Percentiles rank a stretch among this genome's conserved stretches.
These are phyloP conservation scores for Dispira simplex DNA, from an alignment of 192 early-diverging fungal genomes.

Conservation along the genomic window DNA sequence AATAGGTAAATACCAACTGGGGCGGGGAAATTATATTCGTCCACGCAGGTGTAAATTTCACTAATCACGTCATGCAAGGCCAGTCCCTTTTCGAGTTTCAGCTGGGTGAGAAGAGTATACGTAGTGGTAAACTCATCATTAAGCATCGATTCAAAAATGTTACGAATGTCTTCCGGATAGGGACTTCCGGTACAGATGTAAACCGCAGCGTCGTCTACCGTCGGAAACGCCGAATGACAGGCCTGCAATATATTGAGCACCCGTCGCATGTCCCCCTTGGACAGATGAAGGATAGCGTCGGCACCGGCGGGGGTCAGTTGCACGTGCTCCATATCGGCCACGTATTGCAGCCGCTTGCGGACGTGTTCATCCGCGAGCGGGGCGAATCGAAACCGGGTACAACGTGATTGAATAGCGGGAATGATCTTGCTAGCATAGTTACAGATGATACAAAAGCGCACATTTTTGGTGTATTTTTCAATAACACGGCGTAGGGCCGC, in stretches of 20 bases:
- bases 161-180: slow-evolving; percentile 68
- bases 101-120: slow-evolving; percentile 39
- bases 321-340: slow-evolving; percentile 57
- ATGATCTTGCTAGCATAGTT: slow-evolving; percentile 98
- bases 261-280: slow-evolving; percentile 93
- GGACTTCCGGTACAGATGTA: slow-evolving; percentile 92
- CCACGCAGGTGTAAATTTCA: slow-evolving; percentile 50
- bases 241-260: slow-evolving; percentile 92
- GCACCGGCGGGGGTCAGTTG: slow-evolving; percentile 67
- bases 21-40: slow-evolving; percentile 56
- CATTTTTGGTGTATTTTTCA: slow-evolving; percentile 96
- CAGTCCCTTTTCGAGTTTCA: slow-evolving; percentile 74
- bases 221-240: slow-evolving; percentile 71
- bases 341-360: slow-evolving; percentile 50
- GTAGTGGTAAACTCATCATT: slow-evolving; percentile 73
- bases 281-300: slow-evolving; percentile 65
- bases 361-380: slow-evolving; percentile 73
- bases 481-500: slow-evolving; percentile 89
- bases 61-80: slow-evolving; percentile 85
- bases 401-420: slow-evolving; percentile 95
- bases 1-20: slow-evolving; percentile 50
- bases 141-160: slow-evolving; percentile 62
- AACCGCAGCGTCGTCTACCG: slow-evolving; percentile 58
- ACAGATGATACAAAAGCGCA: slow-evolving; percentile 97
- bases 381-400: slow-evolving; percentile 90